Conservation (phyloP, 1,139 yeast species). For the Sugiyamaella castrensis region DNA sequence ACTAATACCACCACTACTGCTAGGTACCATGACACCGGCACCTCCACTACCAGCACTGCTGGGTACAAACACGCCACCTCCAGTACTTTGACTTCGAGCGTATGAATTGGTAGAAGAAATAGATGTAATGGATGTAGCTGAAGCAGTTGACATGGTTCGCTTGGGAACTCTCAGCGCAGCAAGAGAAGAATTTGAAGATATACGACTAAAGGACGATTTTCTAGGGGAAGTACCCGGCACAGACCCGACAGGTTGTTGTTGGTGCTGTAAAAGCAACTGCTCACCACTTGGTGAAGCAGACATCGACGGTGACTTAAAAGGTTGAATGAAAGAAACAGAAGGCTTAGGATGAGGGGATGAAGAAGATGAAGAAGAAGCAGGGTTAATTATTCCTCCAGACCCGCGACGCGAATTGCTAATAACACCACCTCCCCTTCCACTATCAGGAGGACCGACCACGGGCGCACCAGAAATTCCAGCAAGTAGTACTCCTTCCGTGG, state of each 20-base stretch:
- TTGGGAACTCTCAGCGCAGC: conserved; percentile 34
- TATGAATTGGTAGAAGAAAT: conserved; percentile 12
- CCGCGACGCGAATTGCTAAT: conserved; percentile 12
- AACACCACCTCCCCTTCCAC: no score
- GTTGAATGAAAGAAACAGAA: conserved; percentile 33
- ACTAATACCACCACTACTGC: conserved; percentile 7
- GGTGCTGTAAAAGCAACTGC: conserved; percentile 2
- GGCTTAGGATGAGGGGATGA: conserved; percentile 19
- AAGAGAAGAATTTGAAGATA: conserved; percentile 32
- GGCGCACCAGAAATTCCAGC: not conserved
- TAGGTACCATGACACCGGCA: conserved; percentile 1
- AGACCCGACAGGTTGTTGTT: conserved; percentile 10
- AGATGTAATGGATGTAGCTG: conserved; percentile 23
- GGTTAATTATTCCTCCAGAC: not conserved
- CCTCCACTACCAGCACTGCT: conserved; percentile 1
- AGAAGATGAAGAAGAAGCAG: not conserved
- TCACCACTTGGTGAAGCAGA: conserved; percentile 13
- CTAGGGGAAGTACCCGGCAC: conserved; percentile 23
- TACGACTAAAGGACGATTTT: conserved; percentile 28
- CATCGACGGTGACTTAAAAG: conserved; percentile 40
- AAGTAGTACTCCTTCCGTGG: not conserved
- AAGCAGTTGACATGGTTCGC: conserved; percentile 28
- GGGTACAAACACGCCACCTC: no score
- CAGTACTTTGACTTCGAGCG: conserved; percentile 8
- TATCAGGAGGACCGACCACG: not conserved